phyloP scores from a whole-genome alignment of 169 alveolate genomes.

The Plasmodium fragile region DNA sequence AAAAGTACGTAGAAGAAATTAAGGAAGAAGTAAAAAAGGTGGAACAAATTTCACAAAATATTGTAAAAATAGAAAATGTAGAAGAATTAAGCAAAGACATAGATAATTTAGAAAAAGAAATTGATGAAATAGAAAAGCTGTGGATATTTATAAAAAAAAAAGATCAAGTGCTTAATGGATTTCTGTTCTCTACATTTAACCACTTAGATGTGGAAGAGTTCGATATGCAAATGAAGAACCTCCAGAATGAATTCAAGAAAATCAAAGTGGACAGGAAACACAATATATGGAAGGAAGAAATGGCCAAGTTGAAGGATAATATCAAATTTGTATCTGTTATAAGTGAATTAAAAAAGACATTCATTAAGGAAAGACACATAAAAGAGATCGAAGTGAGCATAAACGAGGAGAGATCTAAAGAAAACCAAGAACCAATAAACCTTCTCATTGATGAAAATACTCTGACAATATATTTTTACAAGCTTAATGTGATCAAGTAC shows the following conservation, averaged over 20 bases:
- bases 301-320: conserved; percentile 42
- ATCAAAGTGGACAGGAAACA: conserved; percentile 66
- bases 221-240: conserved; percentile 41
- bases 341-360: conserved; percentile 44
- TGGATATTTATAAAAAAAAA: conserved; percentile 62
- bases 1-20: conserved; percentile 45
- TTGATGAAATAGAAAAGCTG: conserved; percentile 48
- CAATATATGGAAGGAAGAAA: conserved; percentile 65
- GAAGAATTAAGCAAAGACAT: conserved; percentile 61
- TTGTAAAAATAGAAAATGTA: conserved; percentile 53
- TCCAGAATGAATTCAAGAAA: conserved; percentile 58
- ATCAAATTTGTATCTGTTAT: conserved; percentile 50
- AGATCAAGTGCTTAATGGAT: conserved; percentile 53
- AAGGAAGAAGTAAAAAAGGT: conserved; percentile 41
- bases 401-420: conserved; percentile 48
- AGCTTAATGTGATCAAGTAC: conserved; percentile 53
- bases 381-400: conserved; percentile 63
- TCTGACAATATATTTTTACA: conserved; percentile 41
- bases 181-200: conserved; percentile 39
- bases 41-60: conserved; percentile 39
- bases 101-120: conserved; percentile 39
- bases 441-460: conserved; percentile 62
- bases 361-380: conserved; percentile 60
- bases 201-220: conserved; percentile 65
- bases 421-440: conserved; percentile 33